Conservation (phyloP, 495 filamentous ascomycete species). For the Parathielavia appendiculata region DNA sequence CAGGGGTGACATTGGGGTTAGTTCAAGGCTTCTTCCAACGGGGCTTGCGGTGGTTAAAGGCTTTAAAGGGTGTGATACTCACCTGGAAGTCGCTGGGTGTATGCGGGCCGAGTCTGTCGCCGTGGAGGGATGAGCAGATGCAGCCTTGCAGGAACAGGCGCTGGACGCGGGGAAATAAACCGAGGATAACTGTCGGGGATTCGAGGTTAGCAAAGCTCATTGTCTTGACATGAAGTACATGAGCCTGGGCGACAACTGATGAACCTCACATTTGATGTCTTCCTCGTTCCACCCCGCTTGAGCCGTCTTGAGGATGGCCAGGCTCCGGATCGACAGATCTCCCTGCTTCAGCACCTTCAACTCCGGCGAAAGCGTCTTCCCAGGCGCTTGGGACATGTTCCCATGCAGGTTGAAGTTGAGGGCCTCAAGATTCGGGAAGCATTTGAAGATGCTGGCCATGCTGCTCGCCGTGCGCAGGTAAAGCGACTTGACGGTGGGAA, state of each 20-base stretch:
- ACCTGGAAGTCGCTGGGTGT: too few species aligned
- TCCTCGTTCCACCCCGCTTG: background rate
- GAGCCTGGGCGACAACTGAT: background rate
- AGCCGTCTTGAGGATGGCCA: conserved; percentile 1
- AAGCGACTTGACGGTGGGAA: background rate
- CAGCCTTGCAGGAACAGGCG: background rate
- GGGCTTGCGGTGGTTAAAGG: too few species aligned
- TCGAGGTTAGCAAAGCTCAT: background rate
- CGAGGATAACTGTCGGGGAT: background rate
- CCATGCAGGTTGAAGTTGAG: conserved; percentile 4
- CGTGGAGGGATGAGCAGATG: background rate
- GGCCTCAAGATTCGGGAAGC: conserved; percentile 3
- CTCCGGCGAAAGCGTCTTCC: background rate
- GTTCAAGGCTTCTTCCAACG: background rate
- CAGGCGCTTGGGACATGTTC: background rate
- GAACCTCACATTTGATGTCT: background rate
- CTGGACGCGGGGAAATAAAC: background rate
- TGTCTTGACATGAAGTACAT: background rate
- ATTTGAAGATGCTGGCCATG: background rate
- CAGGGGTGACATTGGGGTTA: background rate
- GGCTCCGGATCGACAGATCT: background rate
- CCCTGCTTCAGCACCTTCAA: background rate
- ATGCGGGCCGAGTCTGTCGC: too few species aligned
- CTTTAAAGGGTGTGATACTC: too few species aligned
- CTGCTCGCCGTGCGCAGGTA: background rate